Evolutionary conservation across 2,329 filamentous ascomycete genomes (phyloP), one percentile per base, ranked within the genome.

Genomic region (Colletotrichum sp.): DNA sequence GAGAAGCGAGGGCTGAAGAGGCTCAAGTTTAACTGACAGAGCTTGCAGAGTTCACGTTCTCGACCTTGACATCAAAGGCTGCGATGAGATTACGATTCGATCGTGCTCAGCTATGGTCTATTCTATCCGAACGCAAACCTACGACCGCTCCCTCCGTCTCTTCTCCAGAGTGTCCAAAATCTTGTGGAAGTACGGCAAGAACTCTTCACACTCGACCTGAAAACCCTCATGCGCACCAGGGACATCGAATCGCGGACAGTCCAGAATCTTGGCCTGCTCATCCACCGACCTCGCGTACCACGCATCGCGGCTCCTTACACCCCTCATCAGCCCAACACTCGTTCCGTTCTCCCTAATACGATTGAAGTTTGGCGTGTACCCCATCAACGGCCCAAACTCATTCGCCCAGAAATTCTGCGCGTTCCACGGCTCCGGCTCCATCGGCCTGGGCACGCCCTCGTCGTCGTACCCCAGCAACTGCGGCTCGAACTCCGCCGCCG

Each of bases 161-260:
- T 72, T 28, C 43, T 78, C 80, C 70, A 70, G 77, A 57, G 65
- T 79, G 77, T 79, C 77, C 34, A 83, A 63, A 78, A 82, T 79
- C 4, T 78, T 69, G 30, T 81, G 43, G 30, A 84, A 79, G 24
- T 59, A 64, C 7, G 81, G 80, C 12, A 80, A 39, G 36, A 84
- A 84, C 12, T 70, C 77, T 26, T 81, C 78, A 28, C 78, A 76
- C 78, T 83, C 80, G 14, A 78, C 76, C 68, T 83, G 81, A 73
- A 83, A 84, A 6, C 80, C 81, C 66, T 81, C 79, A 67, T 84
- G 83, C 68, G 82, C 80, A 2, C 82, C 82, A 18, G 82, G 81
- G 10, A 84, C 79, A 21, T 78, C 63, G n/a, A 76, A 36, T 8
- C 48, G 67, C 21, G 79, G 78, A 71, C 83, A 84, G 0, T 57